phyloP scores from a whole-genome alignment of 139 green algal genomes.

The Chlorella sp. region DNA sequence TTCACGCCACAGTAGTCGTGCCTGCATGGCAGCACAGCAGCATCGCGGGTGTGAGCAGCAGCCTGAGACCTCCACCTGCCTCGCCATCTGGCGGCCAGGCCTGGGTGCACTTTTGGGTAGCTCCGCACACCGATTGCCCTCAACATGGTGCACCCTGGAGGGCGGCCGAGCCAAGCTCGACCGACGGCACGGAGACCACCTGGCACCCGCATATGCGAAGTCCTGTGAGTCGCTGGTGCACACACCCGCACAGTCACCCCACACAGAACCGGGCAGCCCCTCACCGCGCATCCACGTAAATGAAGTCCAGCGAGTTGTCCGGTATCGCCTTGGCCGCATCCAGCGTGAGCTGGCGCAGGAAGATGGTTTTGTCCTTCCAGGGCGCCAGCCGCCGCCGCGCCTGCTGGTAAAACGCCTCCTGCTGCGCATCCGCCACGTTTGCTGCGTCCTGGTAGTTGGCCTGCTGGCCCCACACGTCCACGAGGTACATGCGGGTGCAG shows the following conservation, averaged over 20 bases:
- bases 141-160: too few species aligned
- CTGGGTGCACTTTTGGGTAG: too few species aligned
- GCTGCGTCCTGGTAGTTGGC: constrained; percentile 33
- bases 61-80: too few species aligned
- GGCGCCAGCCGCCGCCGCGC: background rate
- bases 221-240: too few species aligned
- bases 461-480: constrained; percentile 36
- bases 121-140: too few species aligned
- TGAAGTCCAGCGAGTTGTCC: constrained; percentile 52
- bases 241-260: background rate
- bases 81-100: too few species aligned
- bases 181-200: too few species aligned
- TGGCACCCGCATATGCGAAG: too few species aligned
- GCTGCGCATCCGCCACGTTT: constrained; percentile 12
- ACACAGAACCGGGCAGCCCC: background rate
- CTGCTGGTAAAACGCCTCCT: constrained; percentile 10
- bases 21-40: background rate
- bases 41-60: too few species aligned
- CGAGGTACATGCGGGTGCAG: constrained; percentile 11
- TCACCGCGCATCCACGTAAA: constrained; percentile 54
- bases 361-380: constrained; percentile 28
- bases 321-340: constrained; percentile 31
- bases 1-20: constrained; percentile 53
- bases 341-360: constrained; percentile 34
- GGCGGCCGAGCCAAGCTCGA: too few species aligned